Percentiles rank a stretch among this genome's conserved stretches.
Conservation (phyloP, 2,329 filamentous ascomycete species). For the Aspergillus fructus region DNA sequence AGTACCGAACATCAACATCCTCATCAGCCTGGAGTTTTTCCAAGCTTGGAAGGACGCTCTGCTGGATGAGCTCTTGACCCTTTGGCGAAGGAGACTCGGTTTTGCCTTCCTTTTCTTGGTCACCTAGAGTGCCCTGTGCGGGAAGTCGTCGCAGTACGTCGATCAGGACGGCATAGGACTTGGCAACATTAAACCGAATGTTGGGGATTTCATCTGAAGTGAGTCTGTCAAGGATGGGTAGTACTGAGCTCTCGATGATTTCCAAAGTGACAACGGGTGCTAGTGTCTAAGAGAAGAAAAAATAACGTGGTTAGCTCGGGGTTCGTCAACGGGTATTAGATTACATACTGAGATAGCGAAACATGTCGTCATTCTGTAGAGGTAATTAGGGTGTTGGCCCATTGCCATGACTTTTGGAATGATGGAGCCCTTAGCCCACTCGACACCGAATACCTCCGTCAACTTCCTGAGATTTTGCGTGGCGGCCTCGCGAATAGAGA, state of each 20-base stretch:
- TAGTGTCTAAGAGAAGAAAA: slow-evolving; percentile 67
- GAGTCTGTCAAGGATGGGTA: slow-evolving; percentile 94
- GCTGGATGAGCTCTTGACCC: slow-evolving; percentile 77
- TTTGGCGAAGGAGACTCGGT: slow-evolving; percentile 60
- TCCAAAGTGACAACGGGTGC: slow-evolving; percentile 89
- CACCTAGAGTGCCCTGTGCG: slow-evolving; percentile 79
- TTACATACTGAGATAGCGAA: slow-evolving; percentile 91
- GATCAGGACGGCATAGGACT: slow-evolving; percentile 90
- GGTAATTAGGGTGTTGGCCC: slow-evolving; percentile 97
- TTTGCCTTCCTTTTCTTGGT: slow-evolving; percentile 75
- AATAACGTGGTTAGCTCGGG: slow-evolving; percentile 26
- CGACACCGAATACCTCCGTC: slow-evolving; percentile 96
- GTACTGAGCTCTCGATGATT: slow-evolving; percentile 87
- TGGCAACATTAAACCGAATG: slow-evolving; percentile 98
- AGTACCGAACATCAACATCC: slow-evolving; percentile 97
- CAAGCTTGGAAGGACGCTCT: slow-evolving; percentile 82
- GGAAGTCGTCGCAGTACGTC: slow-evolving; percentile 89
- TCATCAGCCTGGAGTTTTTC: slow-evolving; percentile 96
- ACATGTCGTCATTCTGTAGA: slow-evolving; percentile 99
- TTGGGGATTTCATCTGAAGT: slow-evolving; percentile 95
- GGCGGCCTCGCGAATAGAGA: slow-evolving; percentile 95
- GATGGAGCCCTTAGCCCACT: slow-evolving; percentile 95
- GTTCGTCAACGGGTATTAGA: not conserved
- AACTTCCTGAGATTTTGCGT: slow-evolving; percentile 98
- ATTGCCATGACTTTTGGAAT: slow-evolving; percentile 98